phyloP scores from a whole-genome alignment of 2,329 filamentous ascomycete genomes.

The Botryotinia narcissicola region DNA sequence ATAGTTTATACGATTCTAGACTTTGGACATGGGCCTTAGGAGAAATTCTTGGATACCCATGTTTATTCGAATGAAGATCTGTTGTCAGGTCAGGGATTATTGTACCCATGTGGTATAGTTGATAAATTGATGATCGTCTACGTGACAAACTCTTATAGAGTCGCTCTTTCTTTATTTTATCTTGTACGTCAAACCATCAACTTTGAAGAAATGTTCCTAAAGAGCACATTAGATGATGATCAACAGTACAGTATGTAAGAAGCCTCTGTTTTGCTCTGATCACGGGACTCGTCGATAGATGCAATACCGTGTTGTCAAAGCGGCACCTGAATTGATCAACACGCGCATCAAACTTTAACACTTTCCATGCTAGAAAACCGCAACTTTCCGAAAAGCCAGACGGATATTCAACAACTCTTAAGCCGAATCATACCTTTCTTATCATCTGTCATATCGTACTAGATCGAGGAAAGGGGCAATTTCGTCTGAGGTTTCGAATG shows the following conservation, averaged over 20 bases:
- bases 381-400: not conserved
- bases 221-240: rapidly evolving
- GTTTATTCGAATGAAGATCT: not conserved
- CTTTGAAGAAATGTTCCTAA: not conserved
- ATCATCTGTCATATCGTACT: conserved; percentile 5
- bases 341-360: not conserved
- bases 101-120: not conserved
- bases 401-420: not conserved
- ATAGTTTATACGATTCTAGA: not conserved
- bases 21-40: not conserved
- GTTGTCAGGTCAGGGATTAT: not conserved
- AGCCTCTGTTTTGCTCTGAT: not conserved
- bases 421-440: not conserved
- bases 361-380: not conserved
- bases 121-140: not conserved
- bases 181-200: not conserved
- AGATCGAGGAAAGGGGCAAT: not conserved
- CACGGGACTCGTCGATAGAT: not conserved
- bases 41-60: not conserved
- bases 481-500: not conserved
- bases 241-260: not conserved
- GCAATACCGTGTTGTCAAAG: not conserved
- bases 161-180: not conserved
- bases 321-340: not conserved
- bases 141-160: not conserved